A percentile compares a stretch with the other conserved stretches of the same genome.
These are phyloP conservation scores for Camellia oleifera DNA, from an alignment of 179 eudicot species.

Conservation along the genomic window DNA sequence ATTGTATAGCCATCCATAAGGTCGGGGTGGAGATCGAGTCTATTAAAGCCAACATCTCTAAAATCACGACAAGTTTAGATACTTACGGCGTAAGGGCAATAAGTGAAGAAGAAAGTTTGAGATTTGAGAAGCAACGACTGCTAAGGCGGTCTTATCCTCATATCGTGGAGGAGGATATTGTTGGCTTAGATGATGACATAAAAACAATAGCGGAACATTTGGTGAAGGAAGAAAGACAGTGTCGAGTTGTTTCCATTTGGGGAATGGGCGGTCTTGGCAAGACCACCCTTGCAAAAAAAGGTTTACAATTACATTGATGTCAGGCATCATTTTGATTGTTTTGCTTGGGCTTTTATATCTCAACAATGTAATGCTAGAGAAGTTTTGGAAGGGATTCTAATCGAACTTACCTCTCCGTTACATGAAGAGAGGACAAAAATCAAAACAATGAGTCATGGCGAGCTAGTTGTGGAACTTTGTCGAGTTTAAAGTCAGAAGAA, in stretches of 20 bases:
- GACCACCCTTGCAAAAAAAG: constrained; percentile 19
- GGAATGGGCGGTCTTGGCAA: constrained; percentile 10
- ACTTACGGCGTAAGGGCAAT: not conserved
- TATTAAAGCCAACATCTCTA: not conserved
- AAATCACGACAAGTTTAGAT: not conserved
- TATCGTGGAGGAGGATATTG: constrained; percentile 20
- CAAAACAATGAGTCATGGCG: not conserved
- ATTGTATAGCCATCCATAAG: not conserved
- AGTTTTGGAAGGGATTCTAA: constrained; percentile 16
- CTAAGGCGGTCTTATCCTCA: constrained; percentile 10
- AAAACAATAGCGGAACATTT: constrained; percentile 13
- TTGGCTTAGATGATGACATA: constrained; percentile 18
- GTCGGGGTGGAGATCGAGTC: not conserved
- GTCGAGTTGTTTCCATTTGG: constrained; percentile 15
- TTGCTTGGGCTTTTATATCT: constrained; percentile 26
- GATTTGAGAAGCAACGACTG: not conserved
- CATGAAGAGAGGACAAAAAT: no score
- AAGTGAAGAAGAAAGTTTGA: constrained; percentile 1
- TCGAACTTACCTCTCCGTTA: not conserved
- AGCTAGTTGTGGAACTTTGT: not conserved
- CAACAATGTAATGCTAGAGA: constrained; percentile 2
- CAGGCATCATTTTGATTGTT: constrained; percentile 18
- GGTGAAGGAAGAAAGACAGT: not conserved
- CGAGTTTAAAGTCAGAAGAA: not conserved
- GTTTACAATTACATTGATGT: constrained; percentile 9